Base-by-base conservation (phyloP, 164 flowering plant species). In the Sextonia rubra region DNA sequence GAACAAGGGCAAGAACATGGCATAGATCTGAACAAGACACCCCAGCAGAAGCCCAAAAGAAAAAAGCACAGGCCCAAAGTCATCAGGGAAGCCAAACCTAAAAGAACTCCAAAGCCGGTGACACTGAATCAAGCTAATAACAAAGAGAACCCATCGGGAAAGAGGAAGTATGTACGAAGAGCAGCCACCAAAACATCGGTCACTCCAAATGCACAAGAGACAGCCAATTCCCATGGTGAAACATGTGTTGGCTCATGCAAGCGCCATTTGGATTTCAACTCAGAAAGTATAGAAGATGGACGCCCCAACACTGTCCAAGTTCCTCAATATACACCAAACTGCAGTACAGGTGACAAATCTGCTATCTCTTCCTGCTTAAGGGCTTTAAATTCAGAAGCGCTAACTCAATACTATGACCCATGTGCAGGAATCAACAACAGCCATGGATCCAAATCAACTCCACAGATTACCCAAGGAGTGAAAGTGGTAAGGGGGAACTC, bases 11-110 rank as follows among this genome's bases (percentile, higher is more conserved):
- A 68, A 23, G 47, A 68, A 6, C 17, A 68, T 24, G 30, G 30
- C 15, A 24, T 74, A 67, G 66, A 74, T 66, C 66, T 60, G 55
- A 74, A 74, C 60, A 58, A 23, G 47, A 74, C 76, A 1, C 76
- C 71, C 3, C 66, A 30, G 18, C 76, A 74, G 67, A 74, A 74
- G 63, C 76, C 71, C 12, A 74, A 62, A 58, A 74, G 71, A 48
- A 74, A 47, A 30, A 74, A 74, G 77, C 87, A 87, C 77, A 81
- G 88, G 73, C 93, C 94, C 14, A 91, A 86, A 75, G 97, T 91
- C 6, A 48, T 87, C 6, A 75, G 7, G 18, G 93, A 90, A 82
- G 85, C 82, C 67, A 82, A 87, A 75, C 79, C 85, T n/a, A 88
- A 79, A 68, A 78, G 74, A 60, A 64, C 85, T 58, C 82, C 77